These are phyloP conservation scores for Aureobasidium uvarum DNA, from an alignment of 2,329 filamentous ascomycete genomes.

Conservation along the genomic window DNA sequence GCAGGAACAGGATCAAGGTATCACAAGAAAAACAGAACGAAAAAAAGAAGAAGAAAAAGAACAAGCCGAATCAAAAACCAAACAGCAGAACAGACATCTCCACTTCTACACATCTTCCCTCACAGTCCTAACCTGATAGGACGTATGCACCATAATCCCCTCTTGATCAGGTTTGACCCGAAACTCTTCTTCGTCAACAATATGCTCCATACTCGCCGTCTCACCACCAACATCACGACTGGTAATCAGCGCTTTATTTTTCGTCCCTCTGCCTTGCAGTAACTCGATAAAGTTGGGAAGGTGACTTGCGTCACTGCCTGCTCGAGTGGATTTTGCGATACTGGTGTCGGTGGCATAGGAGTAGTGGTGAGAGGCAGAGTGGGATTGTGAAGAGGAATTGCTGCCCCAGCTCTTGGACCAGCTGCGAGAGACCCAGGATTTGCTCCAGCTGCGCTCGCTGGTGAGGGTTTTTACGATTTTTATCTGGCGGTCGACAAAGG, in stretches of 20 bases:
- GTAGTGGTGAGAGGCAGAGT: background rate
- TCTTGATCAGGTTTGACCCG: background rate
- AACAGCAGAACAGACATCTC: no score
- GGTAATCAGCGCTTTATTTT: constrained; percentile 11
- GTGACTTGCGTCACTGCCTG: background rate
- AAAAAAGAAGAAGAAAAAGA: no score
- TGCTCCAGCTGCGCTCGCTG: constrained; percentile 2
- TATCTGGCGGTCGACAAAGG: constrained; percentile 24
- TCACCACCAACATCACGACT: constrained; percentile 1
- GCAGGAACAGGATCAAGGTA: background rate
- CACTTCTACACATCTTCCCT: constrained; percentile 12
- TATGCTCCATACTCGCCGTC: constrained; percentile 15
- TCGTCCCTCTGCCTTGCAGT: background rate
- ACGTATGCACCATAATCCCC: constrained; percentile 25
- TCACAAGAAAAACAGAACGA: background rate
- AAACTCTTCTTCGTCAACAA: background rate
- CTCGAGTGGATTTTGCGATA: background rate
- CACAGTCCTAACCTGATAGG: constrained; percentile 17
- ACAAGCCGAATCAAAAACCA: no score
- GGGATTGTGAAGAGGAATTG: background rate
- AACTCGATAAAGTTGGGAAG: constrained; percentile 13
- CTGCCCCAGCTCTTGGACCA: constrained; percentile 10
- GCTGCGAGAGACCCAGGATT: constrained; percentile 3
- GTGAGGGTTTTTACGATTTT: constrained; percentile 16
- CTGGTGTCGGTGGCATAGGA: constrained; percentile 5